These are phyloP conservation scores for Pseudonitzschia multistriata DNA, from an alignment of 108 stramenopile species.

Conservation along the genomic window DNA sequence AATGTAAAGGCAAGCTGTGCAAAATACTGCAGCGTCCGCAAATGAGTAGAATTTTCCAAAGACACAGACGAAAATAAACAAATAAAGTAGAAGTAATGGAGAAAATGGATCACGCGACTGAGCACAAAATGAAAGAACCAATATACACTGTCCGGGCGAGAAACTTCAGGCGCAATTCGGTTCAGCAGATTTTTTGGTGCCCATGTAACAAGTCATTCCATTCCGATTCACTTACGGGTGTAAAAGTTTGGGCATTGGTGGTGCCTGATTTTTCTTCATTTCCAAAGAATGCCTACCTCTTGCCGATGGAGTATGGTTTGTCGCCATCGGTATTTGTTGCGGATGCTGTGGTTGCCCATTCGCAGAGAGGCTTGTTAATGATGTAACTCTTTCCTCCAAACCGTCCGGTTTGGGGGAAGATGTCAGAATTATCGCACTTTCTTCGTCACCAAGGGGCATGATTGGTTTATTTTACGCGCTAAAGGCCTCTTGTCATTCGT, in stretches of 20 bases:
- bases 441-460: conserved; percentile 12
- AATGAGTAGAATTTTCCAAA: background rate
- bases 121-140: conserved; percentile 6
- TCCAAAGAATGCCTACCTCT: background rate
- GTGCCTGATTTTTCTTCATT: conserved; percentile 8
- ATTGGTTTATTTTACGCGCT: background rate
- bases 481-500: background rate
- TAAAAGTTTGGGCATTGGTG: conserved; percentile 25
- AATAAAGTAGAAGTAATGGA: too few species aligned
- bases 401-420: background rate
- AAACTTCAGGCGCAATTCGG: too few species aligned
- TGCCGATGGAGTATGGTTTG: conserved; percentile 5
- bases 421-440: background rate
- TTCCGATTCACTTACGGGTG: conserved; percentile 35
- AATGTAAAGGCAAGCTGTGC: conserved; percentile 59
- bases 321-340: background rate
- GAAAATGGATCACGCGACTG: background rate
- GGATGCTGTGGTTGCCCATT: background rate
- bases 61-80: too few species aligned
- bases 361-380: background rate
- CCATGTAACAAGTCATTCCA: background rate
- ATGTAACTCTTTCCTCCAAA: conserved; percentile 3
- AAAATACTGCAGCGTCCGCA: conserved; percentile 31
- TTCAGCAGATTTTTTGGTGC: background rate
- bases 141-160: background rate